Percentiles rank a stretch among this genome's conserved stretches.
Evolutionary conservation across 495 filamentous ascomycete genomes (phyloP).

Genomic region (Lasiosphaeria miniovina): DNA sequence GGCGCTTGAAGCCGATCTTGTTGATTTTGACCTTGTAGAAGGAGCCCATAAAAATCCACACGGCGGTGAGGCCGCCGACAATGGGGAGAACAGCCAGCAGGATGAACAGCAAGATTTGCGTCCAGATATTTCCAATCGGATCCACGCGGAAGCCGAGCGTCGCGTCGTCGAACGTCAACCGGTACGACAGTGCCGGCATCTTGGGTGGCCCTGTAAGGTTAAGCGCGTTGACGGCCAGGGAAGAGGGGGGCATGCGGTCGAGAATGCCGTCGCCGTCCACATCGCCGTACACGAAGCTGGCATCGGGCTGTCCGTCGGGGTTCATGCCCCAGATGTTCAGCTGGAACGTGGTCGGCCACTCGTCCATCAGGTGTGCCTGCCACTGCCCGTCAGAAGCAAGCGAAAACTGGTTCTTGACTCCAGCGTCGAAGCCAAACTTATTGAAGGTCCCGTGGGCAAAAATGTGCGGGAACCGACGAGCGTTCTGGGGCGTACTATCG

Average conservation of each 20-base stretch:
- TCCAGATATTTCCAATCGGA: constrained; percentile 53
- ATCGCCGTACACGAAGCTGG: constrained; percentile 58
- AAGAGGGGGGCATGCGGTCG: constrained; percentile 59
- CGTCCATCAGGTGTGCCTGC: constrained; percentile 58
- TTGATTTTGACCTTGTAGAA: constrained; percentile 58
- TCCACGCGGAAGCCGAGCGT: constrained; percentile 44
- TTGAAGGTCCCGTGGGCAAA: constrained; percentile 66
- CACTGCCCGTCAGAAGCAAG: constrained; percentile 48
- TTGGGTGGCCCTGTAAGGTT: constrained; percentile 57
- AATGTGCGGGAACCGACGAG: constrained; percentile 62
- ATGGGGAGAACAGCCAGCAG: constrained; percentile 45
- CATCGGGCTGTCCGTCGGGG: constrained; percentile 58
- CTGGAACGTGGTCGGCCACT: constrained; percentile 59
- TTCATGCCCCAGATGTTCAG: constrained; percentile 58
- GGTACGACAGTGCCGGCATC: constrained; percentile 54
- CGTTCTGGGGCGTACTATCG: constrained; percentile 42
- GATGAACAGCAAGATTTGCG: constrained; percentile 57
- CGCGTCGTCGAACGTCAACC: constrained; percentile 58
- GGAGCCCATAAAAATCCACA: constrained; percentile 60
- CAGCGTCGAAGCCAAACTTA: constrained; percentile 63
- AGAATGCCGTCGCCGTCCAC: constrained; percentile 57
- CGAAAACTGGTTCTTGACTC: constrained; percentile 53
- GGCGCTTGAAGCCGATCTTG: constrained; percentile 55
- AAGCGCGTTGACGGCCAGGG: constrained; percentile 49
- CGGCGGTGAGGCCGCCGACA: constrained; percentile 51